Conservation (phyloP, 1,284 basidiomycete species). For the Fomitiporia mediterranea region DNA sequence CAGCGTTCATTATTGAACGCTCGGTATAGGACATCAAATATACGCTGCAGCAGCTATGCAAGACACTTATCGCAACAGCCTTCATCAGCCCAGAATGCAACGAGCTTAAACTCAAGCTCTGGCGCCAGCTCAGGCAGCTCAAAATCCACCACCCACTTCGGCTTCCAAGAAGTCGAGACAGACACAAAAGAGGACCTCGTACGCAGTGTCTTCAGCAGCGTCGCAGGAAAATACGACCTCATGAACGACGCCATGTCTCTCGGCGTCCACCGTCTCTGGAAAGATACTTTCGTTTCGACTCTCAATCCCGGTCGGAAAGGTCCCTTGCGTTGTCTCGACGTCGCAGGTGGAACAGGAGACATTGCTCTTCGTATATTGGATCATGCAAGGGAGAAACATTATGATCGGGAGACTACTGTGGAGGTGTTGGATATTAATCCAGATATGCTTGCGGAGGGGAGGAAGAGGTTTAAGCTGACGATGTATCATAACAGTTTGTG, state of each 20-base stretch:
- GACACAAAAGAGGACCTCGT: constrained; percentile 77
- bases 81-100: background rate
- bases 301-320: constrained; percentile 77
- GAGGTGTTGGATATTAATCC: constrained; percentile 94
- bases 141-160: constrained; percentile 73
- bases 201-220: constrained; percentile 91
- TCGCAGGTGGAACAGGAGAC: constrained; percentile 97
- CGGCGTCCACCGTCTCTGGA: constrained; percentile 97
- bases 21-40: background rate
- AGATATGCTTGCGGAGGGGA: constrained; percentile 93
- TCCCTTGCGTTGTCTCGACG: constrained; percentile 82
- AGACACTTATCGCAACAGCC: constrained; percentile 1
- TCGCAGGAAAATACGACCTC: constrained; percentile 93
- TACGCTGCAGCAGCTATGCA: background rate
- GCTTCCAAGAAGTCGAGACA: constrained; percentile 84
- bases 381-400: constrained; percentile 84
- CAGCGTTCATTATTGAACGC: background rate
- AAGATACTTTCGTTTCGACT: constrained; percentile 83
- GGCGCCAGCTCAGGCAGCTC: background rate
- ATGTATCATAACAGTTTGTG: constrained; percentile 93
- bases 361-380: constrained; percentile 95
- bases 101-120: background rate
- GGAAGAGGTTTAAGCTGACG: constrained; percentile 87
- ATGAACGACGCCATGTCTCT: constrained; percentile 99
- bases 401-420: constrained; percentile 84